Conservation (phyloP, 148 eudicot genomes). For the Chenopodium formosanum region DNA sequence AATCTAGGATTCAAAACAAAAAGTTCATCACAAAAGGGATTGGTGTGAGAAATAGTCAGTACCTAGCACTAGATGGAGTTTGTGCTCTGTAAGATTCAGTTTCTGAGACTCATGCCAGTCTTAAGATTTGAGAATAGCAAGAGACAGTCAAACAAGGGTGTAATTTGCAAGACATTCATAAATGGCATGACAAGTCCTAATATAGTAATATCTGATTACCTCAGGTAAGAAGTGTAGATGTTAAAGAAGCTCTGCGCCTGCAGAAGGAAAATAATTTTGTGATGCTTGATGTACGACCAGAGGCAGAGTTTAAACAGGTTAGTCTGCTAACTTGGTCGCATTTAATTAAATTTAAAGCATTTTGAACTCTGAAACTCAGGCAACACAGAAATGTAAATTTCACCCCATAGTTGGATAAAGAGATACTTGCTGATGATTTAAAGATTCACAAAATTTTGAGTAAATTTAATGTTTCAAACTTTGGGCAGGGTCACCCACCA, state of each 20-base stretch:
- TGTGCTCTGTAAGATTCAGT: neutral
- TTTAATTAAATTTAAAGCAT: neutral
- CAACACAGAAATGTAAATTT: neutral
- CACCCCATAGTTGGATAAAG: neutral
- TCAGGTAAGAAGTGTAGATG: slow-evolving; percentile 92
- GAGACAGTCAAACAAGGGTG: neutral
- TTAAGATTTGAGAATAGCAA: neutral
- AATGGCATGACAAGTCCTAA: neutral
- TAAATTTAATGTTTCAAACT: slow-evolving; percentile 5
- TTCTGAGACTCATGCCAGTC: neutral
- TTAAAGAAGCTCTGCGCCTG: slow-evolving; percentile 87
- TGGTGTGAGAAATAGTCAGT: neutral
- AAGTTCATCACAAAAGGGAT: neutral
- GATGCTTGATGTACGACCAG: slow-evolving; percentile 94
- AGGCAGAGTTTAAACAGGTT: slow-evolving; percentile 93
- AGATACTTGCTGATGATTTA: slow-evolving; percentile 1
- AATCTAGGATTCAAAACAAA: neutral
- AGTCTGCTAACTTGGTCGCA: slow-evolving; percentile 15
- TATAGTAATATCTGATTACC: neutral
- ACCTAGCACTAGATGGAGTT: neutral
- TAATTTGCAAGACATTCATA: neutral
- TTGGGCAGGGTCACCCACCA: slow-evolving; percentile 75
- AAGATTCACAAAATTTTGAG: neutral
- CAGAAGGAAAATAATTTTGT: slow-evolving; percentile 93
- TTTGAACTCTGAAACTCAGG: neutral